Evolutionary conservation across 192 early-diverging fungal species (phyloP).

Genomic region (Backusella luteola): DNA sequence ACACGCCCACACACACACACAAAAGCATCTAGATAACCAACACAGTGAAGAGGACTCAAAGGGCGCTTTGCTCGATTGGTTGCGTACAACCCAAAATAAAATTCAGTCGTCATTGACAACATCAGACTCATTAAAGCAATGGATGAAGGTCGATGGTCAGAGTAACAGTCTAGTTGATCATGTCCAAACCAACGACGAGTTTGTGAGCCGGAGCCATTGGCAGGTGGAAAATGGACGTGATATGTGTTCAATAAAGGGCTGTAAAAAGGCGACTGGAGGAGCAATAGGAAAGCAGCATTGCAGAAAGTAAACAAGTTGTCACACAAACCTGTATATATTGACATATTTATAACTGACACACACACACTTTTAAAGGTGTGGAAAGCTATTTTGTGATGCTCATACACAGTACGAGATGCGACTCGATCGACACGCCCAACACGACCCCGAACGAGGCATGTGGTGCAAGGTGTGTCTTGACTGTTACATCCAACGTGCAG

Average conservation of each 20-base stretch:
- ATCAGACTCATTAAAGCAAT: not conserved
- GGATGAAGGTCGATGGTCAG: conserved; percentile 24
- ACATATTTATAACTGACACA: not conserved
- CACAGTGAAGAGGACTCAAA: conserved; percentile 55
- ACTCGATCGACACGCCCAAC: conserved; percentile 53
- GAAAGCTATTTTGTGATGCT: conserved; percentile 57
- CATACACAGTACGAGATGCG: conserved; percentile 58
- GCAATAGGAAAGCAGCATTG: conserved; percentile 54
- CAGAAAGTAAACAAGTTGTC: conserved; percentile 34
- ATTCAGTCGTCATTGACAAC: conserved; percentile 25
- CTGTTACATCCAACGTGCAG: conserved; percentile 46
- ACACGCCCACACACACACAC: not conserved
- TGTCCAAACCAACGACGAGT: conserved; percentile 27
- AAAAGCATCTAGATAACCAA: conserved; percentile 43
- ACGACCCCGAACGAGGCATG: conserved; percentile 53
- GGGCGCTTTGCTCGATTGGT: conserved; percentile 43
- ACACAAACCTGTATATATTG: no score
- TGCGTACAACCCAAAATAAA: conserved; percentile 50
- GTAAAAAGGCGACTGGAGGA: conserved; percentile 43
- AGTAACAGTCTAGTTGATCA: conserved; percentile 20
- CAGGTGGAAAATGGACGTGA: conserved; percentile 44
- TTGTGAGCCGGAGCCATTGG: conserved; percentile 54
- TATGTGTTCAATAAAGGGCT: conserved; percentile 41
- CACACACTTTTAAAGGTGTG: conserved; percentile 23
- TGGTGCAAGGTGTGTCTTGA: conserved; percentile 57